A percentile compares a stretch with the other conserved stretches of the same genome.
Evolutionary conservation across 1,139 yeast genomes (phyloP).

Genomic region (Yamadazyma songkhlaensis): DNA sequence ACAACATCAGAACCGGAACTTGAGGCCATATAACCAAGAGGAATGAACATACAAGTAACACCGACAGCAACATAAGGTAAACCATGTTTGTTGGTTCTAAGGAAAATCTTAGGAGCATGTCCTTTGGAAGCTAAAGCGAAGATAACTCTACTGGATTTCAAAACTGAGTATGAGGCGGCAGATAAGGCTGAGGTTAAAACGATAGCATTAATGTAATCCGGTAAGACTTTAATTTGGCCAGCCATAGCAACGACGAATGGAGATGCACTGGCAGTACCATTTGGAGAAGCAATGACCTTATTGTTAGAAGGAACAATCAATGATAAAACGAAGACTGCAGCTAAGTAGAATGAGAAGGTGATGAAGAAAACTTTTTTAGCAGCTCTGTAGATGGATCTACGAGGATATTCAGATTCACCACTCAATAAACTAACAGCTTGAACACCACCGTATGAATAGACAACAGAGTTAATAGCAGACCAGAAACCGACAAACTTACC

Average conservation of each 20-base stretch:
- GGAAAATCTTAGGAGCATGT: slow-evolving; percentile 35
- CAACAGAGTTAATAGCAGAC: slow-evolving; percentile 78
- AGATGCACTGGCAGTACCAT: slow-evolving; percentile 30
- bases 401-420: slow-evolving; percentile 75
- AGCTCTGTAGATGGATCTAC: slow-evolving; percentile 65
- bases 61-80: slow-evolving; percentile 39
- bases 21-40: slow-evolving; percentile 49
- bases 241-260: slow-evolving; percentile 42
- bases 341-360: slow-evolving; percentile 54
- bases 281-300: slow-evolving; percentile 30
- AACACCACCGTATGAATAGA: slow-evolving; percentile 68
- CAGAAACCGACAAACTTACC: slow-evolving; percentile 67
- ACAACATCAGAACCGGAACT: slow-evolving; percentile 32
- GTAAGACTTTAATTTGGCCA: slow-evolving; percentile 37
- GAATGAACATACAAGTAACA: slow-evolving; percentile 50
- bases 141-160: slow-evolving; percentile 50
- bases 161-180: slow-evolving; percentile 52
- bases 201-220: slow-evolving; percentile 53
- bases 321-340: slow-evolving; percentile 45
- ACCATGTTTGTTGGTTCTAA: slow-evolving; percentile 30
- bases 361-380: slow-evolving; percentile 72
- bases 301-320: slow-evolving; percentile 41
- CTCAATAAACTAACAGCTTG: slow-evolving; percentile 75
- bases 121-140: slow-evolving; percentile 44
- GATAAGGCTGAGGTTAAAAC: slow-evolving; percentile 49